These are phyloP conservation scores for Durio zibethinus DNA, from an alignment of 345 rosid genomes.

Conservation along the genomic window DNA sequence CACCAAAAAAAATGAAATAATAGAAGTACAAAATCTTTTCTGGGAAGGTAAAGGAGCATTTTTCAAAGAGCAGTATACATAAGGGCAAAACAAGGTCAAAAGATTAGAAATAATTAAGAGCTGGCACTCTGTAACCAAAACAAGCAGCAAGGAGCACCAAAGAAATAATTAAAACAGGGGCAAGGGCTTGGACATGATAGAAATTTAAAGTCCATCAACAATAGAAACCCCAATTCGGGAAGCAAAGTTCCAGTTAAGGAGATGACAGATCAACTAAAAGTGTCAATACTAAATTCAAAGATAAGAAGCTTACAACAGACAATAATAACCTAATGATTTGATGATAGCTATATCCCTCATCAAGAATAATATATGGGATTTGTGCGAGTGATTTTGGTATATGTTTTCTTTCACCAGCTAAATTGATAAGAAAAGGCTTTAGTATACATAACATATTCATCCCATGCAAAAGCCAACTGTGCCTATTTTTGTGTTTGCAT, in stretches of 20 bases:
- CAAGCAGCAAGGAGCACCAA: neutral
- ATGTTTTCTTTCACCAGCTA: neutral
- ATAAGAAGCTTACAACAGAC: neutral
- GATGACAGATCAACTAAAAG: neutral
- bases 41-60: too few relatives aligned
- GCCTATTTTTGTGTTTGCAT: neutral
- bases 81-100: neutral
- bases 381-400: neutral
- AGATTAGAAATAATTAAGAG: too few relatives aligned
- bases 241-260: neutral
- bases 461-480: neutral
- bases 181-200: neutral
- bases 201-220: neutral
- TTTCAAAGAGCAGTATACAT: too few relatives aligned
- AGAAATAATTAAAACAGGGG: neutral
- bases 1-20: too few relatives aligned
- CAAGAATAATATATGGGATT: neutral
- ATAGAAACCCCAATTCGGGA: neutral
- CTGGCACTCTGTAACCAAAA: neutral
- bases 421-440: neutral
- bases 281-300: neutral
- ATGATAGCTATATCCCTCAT: neutral
- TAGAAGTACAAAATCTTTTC: too few relatives aligned
- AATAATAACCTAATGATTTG: neutral
- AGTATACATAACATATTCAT: neutral